Conservation (phyloP, 352 stramenopile genomes). For the Aphanomyces invadans region DNA sequence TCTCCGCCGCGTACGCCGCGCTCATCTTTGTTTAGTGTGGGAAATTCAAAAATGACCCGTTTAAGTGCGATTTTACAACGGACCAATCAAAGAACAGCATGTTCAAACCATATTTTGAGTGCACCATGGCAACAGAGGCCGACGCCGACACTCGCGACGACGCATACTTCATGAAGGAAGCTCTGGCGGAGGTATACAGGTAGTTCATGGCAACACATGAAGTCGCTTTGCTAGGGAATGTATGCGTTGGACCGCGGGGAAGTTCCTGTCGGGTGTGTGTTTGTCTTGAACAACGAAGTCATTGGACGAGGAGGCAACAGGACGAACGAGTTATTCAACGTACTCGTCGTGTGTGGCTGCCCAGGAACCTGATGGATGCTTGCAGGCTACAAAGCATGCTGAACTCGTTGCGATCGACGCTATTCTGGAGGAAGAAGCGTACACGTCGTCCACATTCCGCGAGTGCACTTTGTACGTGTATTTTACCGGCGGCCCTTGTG, state of each 20-base stretch:
- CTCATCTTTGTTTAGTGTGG: background rate
- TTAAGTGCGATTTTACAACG: background rate
- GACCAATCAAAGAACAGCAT: background rate
- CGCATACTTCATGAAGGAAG: constrained; percentile 55
- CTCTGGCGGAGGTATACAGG: constrained; percentile 46
- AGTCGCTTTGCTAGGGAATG: too few species aligned
- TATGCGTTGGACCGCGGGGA: constrained; percentile 66
- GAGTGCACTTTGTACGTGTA: constrained; percentile 55
- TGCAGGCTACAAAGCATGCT: constrained; percentile 81
- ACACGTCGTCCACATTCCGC: constrained; percentile 40
- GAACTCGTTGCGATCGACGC: constrained; percentile 87
- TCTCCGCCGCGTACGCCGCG: constrained; percentile 15
- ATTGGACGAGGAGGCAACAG: constrained; percentile 77
- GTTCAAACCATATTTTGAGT: background rate
- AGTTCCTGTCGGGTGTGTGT: constrained; percentile 89
- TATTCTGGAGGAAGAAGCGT: constrained; percentile 46
- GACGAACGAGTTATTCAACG: constrained; percentile 84
- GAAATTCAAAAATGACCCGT: constrained; percentile 4
- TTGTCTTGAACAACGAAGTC: constrained; percentile 59
- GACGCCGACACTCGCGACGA: background rate
- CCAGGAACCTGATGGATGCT: background rate
- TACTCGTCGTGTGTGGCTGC: constrained; percentile 17
- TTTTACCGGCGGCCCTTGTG: too few species aligned
- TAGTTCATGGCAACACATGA: background rate
- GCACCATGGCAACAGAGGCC: background rate